Evolutionary conservation across 2,329 filamentous ascomycete genomes (phyloP).

Genomic region (Aplosporella prunicola): DNA sequence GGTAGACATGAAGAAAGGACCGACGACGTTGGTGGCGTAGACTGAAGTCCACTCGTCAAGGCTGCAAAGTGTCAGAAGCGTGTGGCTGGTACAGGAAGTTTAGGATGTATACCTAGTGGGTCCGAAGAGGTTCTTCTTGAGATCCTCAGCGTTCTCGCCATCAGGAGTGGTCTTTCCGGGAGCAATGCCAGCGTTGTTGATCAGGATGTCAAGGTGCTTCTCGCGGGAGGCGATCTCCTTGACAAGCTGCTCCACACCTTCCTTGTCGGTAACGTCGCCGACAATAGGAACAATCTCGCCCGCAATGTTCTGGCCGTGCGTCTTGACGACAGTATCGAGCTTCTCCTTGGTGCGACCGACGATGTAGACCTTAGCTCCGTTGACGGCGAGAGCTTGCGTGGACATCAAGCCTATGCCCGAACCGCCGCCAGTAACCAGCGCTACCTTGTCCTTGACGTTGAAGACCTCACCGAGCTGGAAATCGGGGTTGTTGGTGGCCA

Average conservation of each 20-base stretch:
- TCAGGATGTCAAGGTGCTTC: constrained; percentile 35
- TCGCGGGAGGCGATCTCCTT: constrained; percentile 36
- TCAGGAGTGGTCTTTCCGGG: constrained; percentile 28
- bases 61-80: constrained; percentile 12
- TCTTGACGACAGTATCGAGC: constrained; percentile 37
- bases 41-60: constrained; percentile 38
- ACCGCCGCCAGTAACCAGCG: constrained; percentile 37
- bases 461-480: constrained; percentile 25
- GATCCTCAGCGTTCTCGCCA: constrained; percentile 33
- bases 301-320: constrained; percentile 34
- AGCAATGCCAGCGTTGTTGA: constrained; percentile 41
- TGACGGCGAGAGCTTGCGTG: constrained; percentile 38
- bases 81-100: background rate
- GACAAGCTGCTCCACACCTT: constrained; percentile 33
- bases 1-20: constrained; percentile 39
- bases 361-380: constrained; percentile 41
- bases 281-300: constrained; percentile 39
- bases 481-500: constrained; percentile 26
- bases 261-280: constrained; percentile 36
- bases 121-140: constrained; percentile 37
- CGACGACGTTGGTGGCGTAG: constrained; percentile 39
- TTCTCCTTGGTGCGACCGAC: constrained; percentile 39
- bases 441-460: constrained; percentile 31
- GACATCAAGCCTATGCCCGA: constrained; percentile 41
- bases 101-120: constrained; percentile 21